phyloP scores from a whole-genome alignment of 139 green algal species.

The Nannochloris sp. region DNA sequence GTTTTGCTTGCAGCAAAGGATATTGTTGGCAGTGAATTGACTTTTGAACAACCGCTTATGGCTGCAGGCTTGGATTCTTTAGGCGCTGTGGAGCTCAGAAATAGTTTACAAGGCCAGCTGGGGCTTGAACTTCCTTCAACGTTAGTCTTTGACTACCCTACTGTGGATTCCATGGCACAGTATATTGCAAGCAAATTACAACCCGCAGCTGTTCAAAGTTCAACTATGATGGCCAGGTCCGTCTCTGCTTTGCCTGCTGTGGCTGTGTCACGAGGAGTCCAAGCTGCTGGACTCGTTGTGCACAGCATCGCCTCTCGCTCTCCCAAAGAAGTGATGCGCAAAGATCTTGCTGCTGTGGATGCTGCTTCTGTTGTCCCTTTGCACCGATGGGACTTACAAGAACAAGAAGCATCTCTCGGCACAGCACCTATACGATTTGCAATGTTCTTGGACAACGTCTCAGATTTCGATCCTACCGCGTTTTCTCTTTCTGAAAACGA shows the following conservation, averaged over 20 bases:
- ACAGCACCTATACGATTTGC: slow-evolving; percentile 35
- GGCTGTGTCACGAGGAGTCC: neutral
- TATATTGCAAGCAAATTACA: slow-evolving; percentile 21
- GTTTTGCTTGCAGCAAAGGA: neutral
- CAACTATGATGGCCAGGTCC: neutral
- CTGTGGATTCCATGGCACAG: slow-evolving; percentile 26
- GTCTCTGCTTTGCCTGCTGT: neutral
- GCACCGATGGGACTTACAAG: slow-evolving; percentile 21
- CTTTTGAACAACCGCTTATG: slow-evolving; percentile 16
- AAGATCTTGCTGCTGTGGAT: slow-evolving; percentile 14
- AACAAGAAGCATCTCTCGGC: slow-evolving; percentile 16
- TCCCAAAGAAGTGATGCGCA: slow-evolving; percentile 3
- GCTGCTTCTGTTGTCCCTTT: slow-evolving; percentile 19
- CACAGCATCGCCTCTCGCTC: slow-evolving; percentile 6
- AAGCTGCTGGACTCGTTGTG: neutral
- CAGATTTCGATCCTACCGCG: slow-evolving; percentile 58
- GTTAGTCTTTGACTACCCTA: slow-evolving; percentile 46
- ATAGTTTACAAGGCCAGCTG: slow-evolving; percentile 29
- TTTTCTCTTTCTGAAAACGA: slow-evolving; percentile 67
- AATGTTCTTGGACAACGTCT: slow-evolving; percentile 34
- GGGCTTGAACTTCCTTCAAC: slow-evolving; percentile 26
- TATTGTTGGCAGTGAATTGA: slow-evolving; percentile 7
- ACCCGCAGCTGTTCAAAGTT: neutral
- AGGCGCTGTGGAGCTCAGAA: slow-evolving; percentile 36
- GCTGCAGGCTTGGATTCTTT: slow-evolving; percentile 49